Percentiles rank a stretch among this genome's conserved stretches.
Evolutionary conservation across 176 grass and related monocot species (phyloP).

Genomic region (Poa annua): DNA sequence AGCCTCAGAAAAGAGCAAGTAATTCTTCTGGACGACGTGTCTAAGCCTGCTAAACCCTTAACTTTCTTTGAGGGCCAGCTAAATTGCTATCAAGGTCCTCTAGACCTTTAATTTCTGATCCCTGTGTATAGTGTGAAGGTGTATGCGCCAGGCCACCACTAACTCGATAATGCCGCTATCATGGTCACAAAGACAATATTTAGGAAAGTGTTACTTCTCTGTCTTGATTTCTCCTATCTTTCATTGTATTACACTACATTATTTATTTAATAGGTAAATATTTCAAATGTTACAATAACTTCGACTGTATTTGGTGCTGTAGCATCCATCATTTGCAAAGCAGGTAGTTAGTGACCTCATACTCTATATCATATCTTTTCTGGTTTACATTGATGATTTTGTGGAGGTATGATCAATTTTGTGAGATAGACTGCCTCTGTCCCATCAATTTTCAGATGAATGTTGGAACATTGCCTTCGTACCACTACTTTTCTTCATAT

Average conservation of each 20-base stretch:
- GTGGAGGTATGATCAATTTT: slow-evolving; percentile 5
- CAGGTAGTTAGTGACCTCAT: not conserved
- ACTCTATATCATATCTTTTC: slow-evolving; percentile 11
- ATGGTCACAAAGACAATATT: not conserved
- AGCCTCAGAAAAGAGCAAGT: slow-evolving; percentile 13
- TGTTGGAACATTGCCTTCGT: slow-evolving; percentile 1
- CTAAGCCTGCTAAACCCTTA: not conserved
- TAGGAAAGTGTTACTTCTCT: not conserved
- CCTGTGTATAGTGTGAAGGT: slow-evolving; percentile 5
- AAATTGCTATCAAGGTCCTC: slow-evolving; percentile 14
- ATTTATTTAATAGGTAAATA: slow-evolving; percentile 15
- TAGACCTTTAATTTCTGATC: not conserved
- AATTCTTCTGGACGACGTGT: slow-evolving; percentile 2
- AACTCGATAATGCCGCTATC: not conserved
- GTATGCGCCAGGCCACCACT: not conserved
- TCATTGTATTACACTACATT: slow-evolving; percentile 13
- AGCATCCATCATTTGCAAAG: not conserved
- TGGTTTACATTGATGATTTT: not conserved
- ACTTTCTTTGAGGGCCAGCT: not conserved
- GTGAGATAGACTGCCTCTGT: not conserved
- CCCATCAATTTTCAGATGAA: not conserved
- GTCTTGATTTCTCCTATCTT: not conserved
- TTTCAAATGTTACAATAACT: not conserved
- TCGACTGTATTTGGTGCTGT: slow-evolving; percentile 10
- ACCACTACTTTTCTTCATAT: not conserved